Evolutionary conservation across 2,329 filamentous ascomycete species (phyloP).

Genomic region (Penicillium sp.): DNA sequence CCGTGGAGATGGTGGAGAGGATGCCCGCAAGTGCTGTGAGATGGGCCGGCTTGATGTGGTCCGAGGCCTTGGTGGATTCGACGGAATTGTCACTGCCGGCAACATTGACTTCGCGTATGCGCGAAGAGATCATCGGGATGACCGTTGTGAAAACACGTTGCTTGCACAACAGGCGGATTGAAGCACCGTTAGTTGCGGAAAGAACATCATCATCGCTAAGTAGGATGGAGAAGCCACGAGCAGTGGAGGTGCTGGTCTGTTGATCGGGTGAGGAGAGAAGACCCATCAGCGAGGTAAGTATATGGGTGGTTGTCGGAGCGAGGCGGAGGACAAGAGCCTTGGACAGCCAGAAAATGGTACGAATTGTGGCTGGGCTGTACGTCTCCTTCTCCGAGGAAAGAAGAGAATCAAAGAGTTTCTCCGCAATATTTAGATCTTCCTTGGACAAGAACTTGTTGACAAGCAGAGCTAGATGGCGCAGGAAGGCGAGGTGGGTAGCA

Average conservation of each 20-base stretch:
- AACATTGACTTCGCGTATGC: conserved; percentile 50
- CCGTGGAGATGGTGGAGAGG: conserved; percentile 60
- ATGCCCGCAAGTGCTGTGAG: conserved; percentile 65
- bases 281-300: conserved; percentile 54
- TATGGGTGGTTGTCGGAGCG: conserved; percentile 50
- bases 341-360: conserved; percentile 61
- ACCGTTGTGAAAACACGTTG: conserved; percentile 65
- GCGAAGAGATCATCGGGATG: conserved; percentile 57
- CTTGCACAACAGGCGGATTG: conserved; percentile 63
- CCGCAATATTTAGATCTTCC: conserved; percentile 34
- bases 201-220: conserved; percentile 64
- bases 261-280: conserved; percentile 48
- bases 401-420: conserved; percentile 36
- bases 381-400: conserved; percentile 29
- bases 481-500: conserved; percentile 43
- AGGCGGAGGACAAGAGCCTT: conserved; percentile 63
- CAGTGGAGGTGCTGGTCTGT: conserved; percentile 53
- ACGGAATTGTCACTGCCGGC: conserved; percentile 38
- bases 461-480: conserved; percentile 46
- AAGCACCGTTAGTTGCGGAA: conserved; percentile 62
- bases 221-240: conserved; percentile 61
- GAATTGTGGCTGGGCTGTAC: conserved; percentile 48
- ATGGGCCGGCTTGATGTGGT: conserved; percentile 59
- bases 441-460: conserved; percentile 46
- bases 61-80: conserved; percentile 23